Evolutionary conservation across 805 yeast genomes (phyloP).

Genomic region (Kodamaea restingae): DNA sequence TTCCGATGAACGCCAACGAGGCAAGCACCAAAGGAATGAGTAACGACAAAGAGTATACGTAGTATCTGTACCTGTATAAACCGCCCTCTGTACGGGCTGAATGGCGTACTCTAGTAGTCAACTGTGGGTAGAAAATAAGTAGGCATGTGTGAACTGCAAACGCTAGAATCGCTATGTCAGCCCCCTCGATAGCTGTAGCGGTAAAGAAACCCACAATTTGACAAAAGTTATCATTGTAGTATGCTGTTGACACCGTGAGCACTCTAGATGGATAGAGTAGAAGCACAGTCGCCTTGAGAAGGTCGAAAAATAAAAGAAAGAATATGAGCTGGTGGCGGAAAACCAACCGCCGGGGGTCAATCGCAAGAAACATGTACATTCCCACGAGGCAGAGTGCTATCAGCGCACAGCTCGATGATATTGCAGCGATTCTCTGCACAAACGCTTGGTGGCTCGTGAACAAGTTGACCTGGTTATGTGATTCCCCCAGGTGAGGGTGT

Average conservation of each 20-base stretch:
- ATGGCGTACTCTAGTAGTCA: conserved; percentile 38
- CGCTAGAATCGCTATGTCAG: conserved; percentile 75
- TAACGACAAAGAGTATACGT: conserved; percentile 55
- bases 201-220: conserved; percentile 78
- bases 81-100: conserved; percentile 62
- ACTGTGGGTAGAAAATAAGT: conserved; percentile 61
- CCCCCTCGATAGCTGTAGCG: conserved; percentile 76
- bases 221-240: conserved; percentile 48
- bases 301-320: conserved; percentile 66
- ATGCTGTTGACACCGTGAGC: conserved; percentile 38
- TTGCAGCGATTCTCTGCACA: conserved; percentile 36
- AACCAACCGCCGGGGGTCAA: conserved; percentile 58
- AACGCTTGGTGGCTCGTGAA: conserved; percentile 27
- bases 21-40: conserved; percentile 66
- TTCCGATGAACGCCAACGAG: conserved; percentile 59
- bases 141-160: conserved; percentile 82
- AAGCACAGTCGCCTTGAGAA: conserved; percentile 65
- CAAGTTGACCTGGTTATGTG: conserved; percentile 4
- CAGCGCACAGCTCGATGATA: conserved; percentile 35
- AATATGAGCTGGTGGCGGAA: conserved; percentile 71
- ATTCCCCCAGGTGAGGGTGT: background rate
- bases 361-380: conserved; percentile 55
- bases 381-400: conserved; percentile 51
- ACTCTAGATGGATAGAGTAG: conserved; percentile 66
- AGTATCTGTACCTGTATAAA: conserved; percentile 52